These are phyloP conservation scores for Pyronema domesticum DNA, from an alignment of 495 filamentous ascomycete species.

Conservation along the genomic window DNA sequence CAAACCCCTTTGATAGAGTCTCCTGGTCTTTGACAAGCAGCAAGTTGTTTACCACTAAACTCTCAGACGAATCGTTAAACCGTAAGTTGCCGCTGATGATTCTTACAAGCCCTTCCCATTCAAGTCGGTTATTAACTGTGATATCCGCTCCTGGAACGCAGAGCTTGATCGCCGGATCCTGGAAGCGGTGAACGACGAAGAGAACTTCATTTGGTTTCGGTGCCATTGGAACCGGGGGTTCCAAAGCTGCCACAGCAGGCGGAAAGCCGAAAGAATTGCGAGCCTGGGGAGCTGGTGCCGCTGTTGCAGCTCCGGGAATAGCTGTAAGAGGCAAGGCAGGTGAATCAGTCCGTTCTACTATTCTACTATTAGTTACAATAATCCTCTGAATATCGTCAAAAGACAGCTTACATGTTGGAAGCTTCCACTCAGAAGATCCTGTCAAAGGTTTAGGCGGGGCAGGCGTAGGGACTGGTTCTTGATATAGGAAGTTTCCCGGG, in stretches of 20 bases:
- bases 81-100: background rate
- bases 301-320: background rate
- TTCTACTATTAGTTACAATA: background rate
- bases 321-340: background rate
- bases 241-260: too few relatives aligned
- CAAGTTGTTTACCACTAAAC: background rate
- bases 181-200: background rate
- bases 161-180: background rate
- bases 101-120: background rate
- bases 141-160: background rate
- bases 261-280: background rate
- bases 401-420: background rate
- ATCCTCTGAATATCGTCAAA: background rate
- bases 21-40: conserved; percentile 1
- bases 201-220: background rate
- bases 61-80: background rate
- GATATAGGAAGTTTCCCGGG: background rate
- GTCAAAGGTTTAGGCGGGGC: background rate
- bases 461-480: background rate
- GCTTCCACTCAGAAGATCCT: background rate
- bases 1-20: background rate
- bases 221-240: background rate
- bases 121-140: background rate
- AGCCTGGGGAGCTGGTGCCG: background rate
- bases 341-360: conserved; percentile 3